Conservation (phyloP, 1,284 basidiomycete species). For the Melampsora abietis-canadensis region DNA sequence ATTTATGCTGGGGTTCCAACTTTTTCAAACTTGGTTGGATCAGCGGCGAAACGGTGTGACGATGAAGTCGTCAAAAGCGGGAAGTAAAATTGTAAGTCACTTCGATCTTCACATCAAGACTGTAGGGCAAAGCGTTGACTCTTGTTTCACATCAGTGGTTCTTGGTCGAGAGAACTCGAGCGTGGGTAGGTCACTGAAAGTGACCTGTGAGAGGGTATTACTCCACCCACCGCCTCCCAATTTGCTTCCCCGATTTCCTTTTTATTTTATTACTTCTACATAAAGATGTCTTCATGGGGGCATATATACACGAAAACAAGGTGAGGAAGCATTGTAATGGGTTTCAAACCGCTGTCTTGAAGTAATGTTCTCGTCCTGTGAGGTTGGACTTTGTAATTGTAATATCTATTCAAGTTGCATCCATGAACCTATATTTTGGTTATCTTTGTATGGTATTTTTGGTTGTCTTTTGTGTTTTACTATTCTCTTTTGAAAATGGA, state of each 20-base stretch:
- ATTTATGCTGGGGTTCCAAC: neutral
- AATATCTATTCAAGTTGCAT: neutral
- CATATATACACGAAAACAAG: neutral
- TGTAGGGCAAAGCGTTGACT: conserved; percentile 3
- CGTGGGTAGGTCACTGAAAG: conserved; percentile 41
- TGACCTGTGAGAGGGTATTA: neutral
- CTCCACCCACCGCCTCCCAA: neutral
- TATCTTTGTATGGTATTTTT: too few relatives aligned
- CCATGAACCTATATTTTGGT: too few relatives aligned
- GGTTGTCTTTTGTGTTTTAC: too few relatives aligned
- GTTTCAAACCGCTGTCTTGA: neutral
- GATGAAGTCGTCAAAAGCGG: conserved; percentile 44
- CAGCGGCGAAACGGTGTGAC: conserved; percentile 42
- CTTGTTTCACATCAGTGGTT: conserved; percentile 29
- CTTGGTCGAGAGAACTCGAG: conserved; percentile 40
- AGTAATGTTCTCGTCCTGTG: neutral
- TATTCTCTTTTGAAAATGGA: too few relatives aligned
- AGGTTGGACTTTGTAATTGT: neutral
- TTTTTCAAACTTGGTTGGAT: neutral
- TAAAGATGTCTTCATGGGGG: neutral
- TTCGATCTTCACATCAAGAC: neutral
- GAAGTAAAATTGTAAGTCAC: conserved; percentile 39
- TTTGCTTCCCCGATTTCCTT: neutral
- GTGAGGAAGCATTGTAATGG: neutral
- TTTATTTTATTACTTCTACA: neutral